Evolutionary conservation across 2,329 filamentous ascomycete species (phyloP).

Genomic region (Cladosporium velox): DNA sequence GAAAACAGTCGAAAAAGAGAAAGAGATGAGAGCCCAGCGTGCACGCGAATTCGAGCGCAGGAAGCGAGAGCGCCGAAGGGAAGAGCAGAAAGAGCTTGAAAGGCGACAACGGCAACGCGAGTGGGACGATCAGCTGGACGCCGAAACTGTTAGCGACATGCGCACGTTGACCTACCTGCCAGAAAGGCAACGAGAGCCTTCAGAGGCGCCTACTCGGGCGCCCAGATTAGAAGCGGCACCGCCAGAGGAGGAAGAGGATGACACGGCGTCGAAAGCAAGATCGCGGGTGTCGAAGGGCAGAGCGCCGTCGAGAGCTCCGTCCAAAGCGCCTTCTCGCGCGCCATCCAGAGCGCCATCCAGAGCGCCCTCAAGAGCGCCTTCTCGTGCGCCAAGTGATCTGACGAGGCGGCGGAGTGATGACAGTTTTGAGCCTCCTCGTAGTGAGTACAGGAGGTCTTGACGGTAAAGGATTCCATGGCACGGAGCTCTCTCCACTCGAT

Average conservation of each 20-base stretch:
- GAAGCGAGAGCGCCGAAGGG: conserved; percentile 21
- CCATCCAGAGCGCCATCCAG: conserved; percentile 3
- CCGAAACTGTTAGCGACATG: conserved; percentile 20
- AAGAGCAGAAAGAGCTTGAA: conserved; percentile 20
- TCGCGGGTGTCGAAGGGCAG: conserved; percentile 10
- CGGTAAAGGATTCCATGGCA: background rate
- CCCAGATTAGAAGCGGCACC: conserved; percentile 10
- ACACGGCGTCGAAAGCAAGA: conserved; percentile 13
- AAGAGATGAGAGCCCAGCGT: conserved; percentile 15
- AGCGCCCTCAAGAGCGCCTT: conserved; percentile 3
- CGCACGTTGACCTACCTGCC: conserved; percentile 19
- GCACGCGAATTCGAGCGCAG: conserved; percentile 21
- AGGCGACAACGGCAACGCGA: conserved; percentile 14
- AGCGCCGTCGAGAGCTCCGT: conserved; percentile 11
- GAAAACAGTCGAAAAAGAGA: conserved; percentile 21
- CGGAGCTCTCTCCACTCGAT: background rate
- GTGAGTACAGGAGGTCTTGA: conserved; percentile 8
- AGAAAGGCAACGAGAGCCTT: conserved; percentile 16
- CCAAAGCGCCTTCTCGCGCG: conserved; percentile 4
- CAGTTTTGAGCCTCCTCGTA: conserved; percentile 11
- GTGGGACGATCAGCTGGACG: conserved; percentile 9
- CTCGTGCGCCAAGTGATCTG: conserved; percentile 11
- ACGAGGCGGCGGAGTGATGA: conserved; percentile 10
- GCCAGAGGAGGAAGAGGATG: conserved; percentile 3
- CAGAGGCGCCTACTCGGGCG: conserved; percentile 15